phyloP scores from a whole-genome alignment of 106 monocot species.

The Alisma plantagoaquatica region DNA sequence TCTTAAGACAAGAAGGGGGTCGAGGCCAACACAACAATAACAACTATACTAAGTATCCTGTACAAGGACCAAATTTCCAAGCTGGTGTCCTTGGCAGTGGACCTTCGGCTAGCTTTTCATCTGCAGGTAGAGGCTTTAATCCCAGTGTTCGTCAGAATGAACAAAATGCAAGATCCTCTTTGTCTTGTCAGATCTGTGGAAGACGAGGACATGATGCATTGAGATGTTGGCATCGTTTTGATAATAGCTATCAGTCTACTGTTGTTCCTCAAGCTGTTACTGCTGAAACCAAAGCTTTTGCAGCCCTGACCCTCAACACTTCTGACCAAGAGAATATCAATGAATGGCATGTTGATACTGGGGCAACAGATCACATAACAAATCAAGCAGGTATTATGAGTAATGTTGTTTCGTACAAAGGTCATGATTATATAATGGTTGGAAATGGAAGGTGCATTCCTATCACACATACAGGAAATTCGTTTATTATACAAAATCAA shows the following conservation, averaged over 20 bases:
- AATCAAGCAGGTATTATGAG: background rate
- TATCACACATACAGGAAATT: background rate
- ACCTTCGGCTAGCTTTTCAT: no score
- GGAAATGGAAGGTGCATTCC: background rate
- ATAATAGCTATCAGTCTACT: background rate
- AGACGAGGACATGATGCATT: background rate
- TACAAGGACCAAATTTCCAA: no score
- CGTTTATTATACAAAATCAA: no score
- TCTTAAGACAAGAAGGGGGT: no score
- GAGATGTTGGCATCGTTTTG: background rate
- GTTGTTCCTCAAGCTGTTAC: background rate
- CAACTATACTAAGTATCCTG: no score
- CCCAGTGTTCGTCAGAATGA: no score
- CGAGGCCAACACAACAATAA: no score
- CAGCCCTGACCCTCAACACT: no score
- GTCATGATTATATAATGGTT: background rate
- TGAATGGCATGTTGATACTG: background rate
- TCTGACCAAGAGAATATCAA: background rate
- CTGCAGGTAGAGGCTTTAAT: no score
- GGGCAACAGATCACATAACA: background rate
- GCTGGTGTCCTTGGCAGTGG: no score
- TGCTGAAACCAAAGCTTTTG: no score
- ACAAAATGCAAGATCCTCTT: no score
- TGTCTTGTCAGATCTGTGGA: background rate
- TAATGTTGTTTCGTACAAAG: background rate